Evolutionary conservation across 805 yeast genomes (phyloP), one percentile per base, ranked within the genome.

Genomic region (Monosporozyma servazzii): DNA sequence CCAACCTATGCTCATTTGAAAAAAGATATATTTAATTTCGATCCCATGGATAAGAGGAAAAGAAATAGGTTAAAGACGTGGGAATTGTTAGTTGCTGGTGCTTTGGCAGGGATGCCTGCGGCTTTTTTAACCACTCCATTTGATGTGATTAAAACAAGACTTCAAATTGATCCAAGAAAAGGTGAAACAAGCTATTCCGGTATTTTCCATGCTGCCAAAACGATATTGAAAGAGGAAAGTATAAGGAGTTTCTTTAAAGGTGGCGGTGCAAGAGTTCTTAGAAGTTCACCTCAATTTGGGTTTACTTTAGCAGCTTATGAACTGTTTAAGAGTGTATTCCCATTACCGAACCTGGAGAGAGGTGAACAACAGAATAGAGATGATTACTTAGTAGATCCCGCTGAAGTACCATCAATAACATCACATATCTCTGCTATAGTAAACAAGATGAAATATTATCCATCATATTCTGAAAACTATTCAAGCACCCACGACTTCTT

Each of bases 281-380:
- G 98, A 71, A 90, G 97, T 5, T 89, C 97, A 1, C 99, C 99
- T 7, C 99, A 91, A 70, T 91, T 91, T 68, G 99, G 98, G 51
- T 90, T 90, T 71, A 91, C 99, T 5, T 77, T 91, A 62, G 98
- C 98, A n/a, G 90, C 96, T 25, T 91, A 93, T 71, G 99, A 91
- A 70, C 69, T 93, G 33, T 82, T 91, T 69, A 96, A 91, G 67
- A 56, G 54, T 51, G 43, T 55, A 10, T 53, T 57, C 43, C 58
- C 61, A 5, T 39, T 50, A 18, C 53, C 52, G 23, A 42, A 37
- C 17, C 36, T 47, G 18, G 55, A 51, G 11, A 33, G 21, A 18
- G 42, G 10, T 21, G 21, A 20, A n/a, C 23, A 20, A 15, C 17
- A 21, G 17, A 18, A 43, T 33, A 8, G 45, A 23, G n/a, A 44